Base-by-base conservation (phyloP, 192 early-diverging fungal genomes). In the Coemansia sp. region DNA sequence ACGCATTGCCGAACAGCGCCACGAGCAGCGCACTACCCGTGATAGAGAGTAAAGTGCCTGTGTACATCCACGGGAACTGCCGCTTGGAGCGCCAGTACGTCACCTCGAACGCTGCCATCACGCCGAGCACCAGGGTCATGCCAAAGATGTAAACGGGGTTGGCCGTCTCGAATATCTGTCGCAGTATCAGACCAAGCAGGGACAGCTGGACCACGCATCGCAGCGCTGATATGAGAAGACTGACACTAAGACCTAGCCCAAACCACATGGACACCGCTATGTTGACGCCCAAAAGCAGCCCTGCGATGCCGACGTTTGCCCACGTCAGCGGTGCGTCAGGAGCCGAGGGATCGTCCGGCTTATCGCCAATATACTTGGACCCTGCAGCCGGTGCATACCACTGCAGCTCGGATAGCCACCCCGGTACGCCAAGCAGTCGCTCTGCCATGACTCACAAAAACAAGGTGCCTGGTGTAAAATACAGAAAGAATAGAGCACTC, bases 151-250 rank as follows among this genome's bases (percentile, higher is more conserved):
- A 62, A 9, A 84, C 28, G 4, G 86, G 85, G 64, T 87, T 86
- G 5, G 85, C 68, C 21, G 83, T 79, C 31, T 69, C 67, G 57
- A 92, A 89, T 39, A 92, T 86, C 66, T 89, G 76, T 68, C 87
- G 74, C 7, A 91, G 72, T 20, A 91, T 74, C 42, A 80, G 65
- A 3, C 88, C 90, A 82, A 95, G 88, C 37, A 92, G 61, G 6
- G 87, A 85, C 48, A 95, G 77, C 62, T 95, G 93, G 23, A 92
- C 80, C 28, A 93, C 71, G 64, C 89, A 92, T 37, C 92, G 84
- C 37, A 86, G 59, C 4, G 90, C 84, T 10, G 89, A 77, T 26
- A 93, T 74, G 16, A 92, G 73, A 25, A 95, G 65, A 3, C 85
- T 86, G 16, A 59, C 68, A 64, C 86, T 86, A 3, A 95, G 69